These are phyloP conservation scores for Ophiosphaerella narmari DNA, from an alignment of 2,329 filamentous ascomycete genomes.

Conservation along the genomic window DNA sequence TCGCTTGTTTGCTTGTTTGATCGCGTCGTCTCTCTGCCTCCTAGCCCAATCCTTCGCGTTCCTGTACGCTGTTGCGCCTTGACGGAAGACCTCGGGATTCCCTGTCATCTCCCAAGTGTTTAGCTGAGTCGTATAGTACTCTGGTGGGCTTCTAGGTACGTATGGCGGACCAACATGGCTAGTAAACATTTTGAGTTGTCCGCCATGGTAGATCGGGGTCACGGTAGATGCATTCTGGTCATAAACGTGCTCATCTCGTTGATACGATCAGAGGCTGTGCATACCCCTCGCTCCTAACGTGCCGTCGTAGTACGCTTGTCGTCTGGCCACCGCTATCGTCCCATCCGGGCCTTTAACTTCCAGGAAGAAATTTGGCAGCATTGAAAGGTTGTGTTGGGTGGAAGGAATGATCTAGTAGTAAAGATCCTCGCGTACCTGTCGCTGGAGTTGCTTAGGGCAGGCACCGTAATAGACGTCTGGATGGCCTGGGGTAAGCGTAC, in stretches of 20 bases:
- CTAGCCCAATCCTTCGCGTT: constrained; percentile 18
- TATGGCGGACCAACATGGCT: too few relatives aligned
- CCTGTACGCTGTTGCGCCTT: constrained; percentile 16
- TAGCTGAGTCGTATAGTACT: constrained; percentile 45
- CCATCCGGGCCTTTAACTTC: constrained; percentile 45
- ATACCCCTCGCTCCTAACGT: constrained; percentile 30
- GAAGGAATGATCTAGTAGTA: constrained; percentile 36
- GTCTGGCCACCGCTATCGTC: too few relatives aligned
- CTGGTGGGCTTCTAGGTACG: too few relatives aligned
- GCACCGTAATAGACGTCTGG: constrained; percentile 40
- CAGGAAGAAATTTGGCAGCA: constrained; percentile 45
- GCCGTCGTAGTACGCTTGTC: too few relatives aligned
- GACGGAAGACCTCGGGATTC: constrained; percentile 10
- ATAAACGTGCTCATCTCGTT: constrained; percentile 36
- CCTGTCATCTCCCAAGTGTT: constrained; percentile 10
- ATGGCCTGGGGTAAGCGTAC: constrained; percentile 23
- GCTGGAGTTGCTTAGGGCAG: constrained; percentile 32
- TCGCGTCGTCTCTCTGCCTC: background rate
- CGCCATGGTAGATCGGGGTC: constrained; percentile 46
- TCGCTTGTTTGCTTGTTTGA: too few relatives aligned
- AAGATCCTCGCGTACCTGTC: constrained; percentile 31
- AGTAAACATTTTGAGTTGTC: constrained; percentile 46
- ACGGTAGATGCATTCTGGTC: constrained; percentile 49
- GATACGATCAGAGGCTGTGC: constrained; percentile 46
- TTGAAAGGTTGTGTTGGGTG: constrained; percentile 22